phyloP scores from a whole-genome alignment of 2,329 filamentous ascomycete genomes.

The Pleoardoris graminearum region DNA sequence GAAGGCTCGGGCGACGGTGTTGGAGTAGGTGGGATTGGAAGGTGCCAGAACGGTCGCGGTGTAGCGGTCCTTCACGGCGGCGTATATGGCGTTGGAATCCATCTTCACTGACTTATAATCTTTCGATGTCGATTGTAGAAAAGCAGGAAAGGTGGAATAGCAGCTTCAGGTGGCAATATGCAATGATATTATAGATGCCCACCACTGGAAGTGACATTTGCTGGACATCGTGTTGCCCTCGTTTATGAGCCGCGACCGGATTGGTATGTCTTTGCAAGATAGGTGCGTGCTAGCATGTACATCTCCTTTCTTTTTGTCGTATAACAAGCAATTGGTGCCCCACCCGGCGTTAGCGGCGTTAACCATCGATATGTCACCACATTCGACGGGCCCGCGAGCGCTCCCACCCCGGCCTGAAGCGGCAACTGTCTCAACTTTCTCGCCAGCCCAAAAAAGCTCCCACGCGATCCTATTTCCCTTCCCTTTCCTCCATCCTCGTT shows the following conservation, averaged over 20 bases:
- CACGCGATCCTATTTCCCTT: neutral
- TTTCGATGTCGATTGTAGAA: too few relatives aligned
- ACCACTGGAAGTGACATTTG: too few relatives aligned
- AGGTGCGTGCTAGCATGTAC: too few relatives aligned
- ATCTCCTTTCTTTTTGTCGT: neutral
- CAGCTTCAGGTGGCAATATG: too few relatives aligned
- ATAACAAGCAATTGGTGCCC: too few relatives aligned
- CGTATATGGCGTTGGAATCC: constrained; percentile 14
- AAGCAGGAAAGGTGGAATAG: too few relatives aligned
- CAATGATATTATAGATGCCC: too few relatives aligned
- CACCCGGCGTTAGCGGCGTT: neutral
- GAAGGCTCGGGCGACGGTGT: constrained; percentile 18
- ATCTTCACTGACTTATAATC: constrained; percentile 2
- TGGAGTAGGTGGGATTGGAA: constrained; percentile 1
- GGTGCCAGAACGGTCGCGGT: constrained; percentile 14
- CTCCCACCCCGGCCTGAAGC: neutral
- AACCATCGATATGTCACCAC: constrained; percentile 14
- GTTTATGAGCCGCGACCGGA: too few relatives aligned
- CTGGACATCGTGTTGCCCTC: too few relatives aligned
- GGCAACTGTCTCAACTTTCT: constrained; percentile 5
- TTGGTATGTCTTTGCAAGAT: too few relatives aligned
- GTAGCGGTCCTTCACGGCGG: constrained; percentile 17
- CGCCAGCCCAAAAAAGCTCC: neutral
- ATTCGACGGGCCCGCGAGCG: too few relatives aligned
- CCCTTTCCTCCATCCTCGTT: neutral